A percentile compares a stretch with the other conserved stretches of the same genome.
These are phyloP conservation scores for Cyclotella choctawhatcheeana DNA, from an alignment of 108 stramenopile species.

Conservation along the genomic window DNA sequence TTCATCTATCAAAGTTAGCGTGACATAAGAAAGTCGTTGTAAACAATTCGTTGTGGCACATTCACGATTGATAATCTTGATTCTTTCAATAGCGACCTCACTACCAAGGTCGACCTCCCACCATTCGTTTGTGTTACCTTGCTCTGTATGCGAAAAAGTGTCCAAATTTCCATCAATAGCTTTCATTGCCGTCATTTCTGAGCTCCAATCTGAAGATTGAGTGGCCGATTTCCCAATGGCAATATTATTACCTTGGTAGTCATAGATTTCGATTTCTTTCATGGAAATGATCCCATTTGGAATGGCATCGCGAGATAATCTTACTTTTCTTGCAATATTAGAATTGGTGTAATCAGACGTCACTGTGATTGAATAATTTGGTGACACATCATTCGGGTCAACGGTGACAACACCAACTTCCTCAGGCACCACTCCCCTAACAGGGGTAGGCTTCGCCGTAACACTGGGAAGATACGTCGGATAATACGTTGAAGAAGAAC, in stretches of 20 bases:
- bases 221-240: not conserved
- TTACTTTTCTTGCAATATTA: conserved; percentile 9
- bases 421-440: not conserved
- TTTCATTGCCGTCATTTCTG: not conserved
- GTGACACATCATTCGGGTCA: not conserved
- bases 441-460: not conserved
- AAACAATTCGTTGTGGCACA: not conserved
- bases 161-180: conserved; percentile 6
- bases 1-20: no score
- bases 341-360: not conserved
- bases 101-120: conserved; percentile 15
- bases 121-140: not conserved
- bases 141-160: conserved; percentile 7
- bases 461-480: conserved; percentile 17
- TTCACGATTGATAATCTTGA: conserved; percentile 3
- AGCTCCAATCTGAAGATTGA: conserved; percentile 1
- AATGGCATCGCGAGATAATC: not conserved
- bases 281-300: not conserved
- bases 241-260: not conserved
- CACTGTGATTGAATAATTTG: no score
- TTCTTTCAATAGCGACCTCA: not conserved
- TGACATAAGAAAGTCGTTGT: no score
- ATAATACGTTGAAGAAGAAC: not conserved
- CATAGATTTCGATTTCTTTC: conserved; percentile 10
- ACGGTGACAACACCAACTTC: conserved; percentile 2